These are phyloP conservation scores for Astrothelium macrocarpum DNA, from an alignment of 495 filamentous ascomycete species.

Conservation along the genomic window DNA sequence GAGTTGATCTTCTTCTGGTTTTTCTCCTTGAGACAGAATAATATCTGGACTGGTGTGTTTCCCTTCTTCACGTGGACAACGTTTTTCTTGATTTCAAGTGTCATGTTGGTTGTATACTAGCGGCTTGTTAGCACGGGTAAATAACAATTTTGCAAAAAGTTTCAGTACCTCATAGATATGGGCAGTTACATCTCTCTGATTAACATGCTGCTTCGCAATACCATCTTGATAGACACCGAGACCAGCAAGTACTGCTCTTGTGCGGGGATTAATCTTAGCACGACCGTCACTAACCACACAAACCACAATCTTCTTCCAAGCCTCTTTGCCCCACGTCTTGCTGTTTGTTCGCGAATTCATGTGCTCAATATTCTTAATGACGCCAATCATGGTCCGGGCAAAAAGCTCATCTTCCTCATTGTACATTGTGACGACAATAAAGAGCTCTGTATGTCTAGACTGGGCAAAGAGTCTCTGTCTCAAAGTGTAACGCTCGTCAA, in stretches of 20 bases:
- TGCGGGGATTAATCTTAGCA: constrained; percentile 94
- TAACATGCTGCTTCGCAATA: constrained; percentile 97
- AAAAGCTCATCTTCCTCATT: constrained; percentile 98
- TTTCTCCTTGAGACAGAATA: constrained; percentile 99
- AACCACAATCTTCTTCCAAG: constrained; percentile 99
- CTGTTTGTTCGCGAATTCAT: constrained; percentile 86
- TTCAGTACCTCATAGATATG: constrained; percentile 79
- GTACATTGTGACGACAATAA: constrained; percentile 98
- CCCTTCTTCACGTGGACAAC: constrained; percentile 69
- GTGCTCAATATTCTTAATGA: constrained; percentile 96
- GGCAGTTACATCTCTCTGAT: constrained; percentile 91
- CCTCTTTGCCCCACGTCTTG: constrained; percentile 96
- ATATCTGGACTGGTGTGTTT: constrained; percentile 82
- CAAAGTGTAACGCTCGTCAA: constrained; percentile 78
- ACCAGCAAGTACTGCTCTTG: constrained; percentile 78
- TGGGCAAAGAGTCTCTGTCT: constrained; percentile 92
- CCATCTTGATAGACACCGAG: constrained; percentile 97
- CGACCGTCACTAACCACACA: constrained; percentile 97
- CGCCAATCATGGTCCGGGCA: constrained; percentile 91
- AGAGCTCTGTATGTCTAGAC: constrained; percentile 86
- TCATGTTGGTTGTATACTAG: constrained; percentile 84
- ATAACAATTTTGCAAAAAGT: neutral
- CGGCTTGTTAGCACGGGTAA: neutral
- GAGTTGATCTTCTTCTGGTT: constrained; percentile 99
- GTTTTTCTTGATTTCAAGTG: constrained; percentile 76